Evolutionary conservation across 176 grass and related monocot species (phyloP).

Genomic region (Canna indica): DNA sequence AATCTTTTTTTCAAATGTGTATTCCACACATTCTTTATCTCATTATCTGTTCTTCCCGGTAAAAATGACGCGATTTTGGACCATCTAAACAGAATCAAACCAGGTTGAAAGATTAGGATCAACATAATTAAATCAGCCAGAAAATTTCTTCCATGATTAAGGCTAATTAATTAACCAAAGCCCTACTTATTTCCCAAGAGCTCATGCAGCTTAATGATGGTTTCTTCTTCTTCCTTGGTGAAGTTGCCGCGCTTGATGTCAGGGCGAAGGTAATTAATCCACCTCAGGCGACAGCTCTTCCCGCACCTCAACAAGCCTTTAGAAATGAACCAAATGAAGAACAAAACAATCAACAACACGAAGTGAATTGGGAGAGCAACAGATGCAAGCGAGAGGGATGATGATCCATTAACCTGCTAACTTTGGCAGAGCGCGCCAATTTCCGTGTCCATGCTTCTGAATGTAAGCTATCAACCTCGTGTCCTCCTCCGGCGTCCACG

Average conservation of each 20-base stretch:
- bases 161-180: neutral
- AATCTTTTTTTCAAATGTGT: constrained; percentile 17
- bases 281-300: constrained; percentile 17
- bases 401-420: neutral
- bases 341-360: neutral
- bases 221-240: constrained; percentile 18
- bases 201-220: constrained; percentile 10
- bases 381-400: neutral
- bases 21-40: constrained; percentile 21
- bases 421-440: constrained; percentile 15
- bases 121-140: neutral
- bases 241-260: constrained; percentile 22
- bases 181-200: constrained; percentile 16
- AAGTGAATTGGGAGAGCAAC: neutral
- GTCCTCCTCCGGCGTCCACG: constrained; percentile 22
- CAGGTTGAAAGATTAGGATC: neutral
- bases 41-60: constrained; percentile 9
- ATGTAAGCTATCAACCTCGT: constrained; percentile 6
- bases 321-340: neutral
- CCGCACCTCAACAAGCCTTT: constrained; percentile 17
- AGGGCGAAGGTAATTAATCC: constrained; percentile 22
- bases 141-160: neutral
- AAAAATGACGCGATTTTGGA: constrained; percentile 14
- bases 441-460: constrained; percentile 21
- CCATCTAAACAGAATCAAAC: constrained; percentile 6